These are phyloP conservation scores for Trichoderma asperelloides DNA, from an alignment of 495 filamentous ascomycete species.

Conservation along the genomic window DNA sequence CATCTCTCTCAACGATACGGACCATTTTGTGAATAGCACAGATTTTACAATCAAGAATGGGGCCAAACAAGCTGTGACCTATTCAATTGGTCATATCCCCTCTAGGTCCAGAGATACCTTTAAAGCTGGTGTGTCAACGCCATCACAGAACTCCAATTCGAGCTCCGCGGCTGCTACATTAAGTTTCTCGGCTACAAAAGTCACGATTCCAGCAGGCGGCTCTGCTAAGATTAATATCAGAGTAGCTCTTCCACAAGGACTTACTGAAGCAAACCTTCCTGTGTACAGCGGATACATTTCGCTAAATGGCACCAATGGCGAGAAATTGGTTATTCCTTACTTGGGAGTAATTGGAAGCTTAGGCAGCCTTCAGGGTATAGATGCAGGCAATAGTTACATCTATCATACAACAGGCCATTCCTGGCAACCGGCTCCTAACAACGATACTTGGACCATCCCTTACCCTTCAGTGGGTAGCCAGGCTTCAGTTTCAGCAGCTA, in stretches of 20 bases:
- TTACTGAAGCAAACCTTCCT: slow-evolving; percentile 34
- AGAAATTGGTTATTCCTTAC: slow-evolving; percentile 40
- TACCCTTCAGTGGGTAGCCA: background rate
- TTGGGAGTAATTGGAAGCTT: slow-evolving; percentile 42
- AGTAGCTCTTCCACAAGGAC: slow-evolving; percentile 29
- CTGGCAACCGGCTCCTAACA: background rate
- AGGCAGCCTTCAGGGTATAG: background rate
- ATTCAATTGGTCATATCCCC: slow-evolving; percentile 33
- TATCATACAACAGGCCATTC: background rate
- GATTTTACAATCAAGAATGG: slow-evolving; percentile 46
- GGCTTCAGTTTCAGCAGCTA: background rate
- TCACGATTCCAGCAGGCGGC: slow-evolving; percentile 30
- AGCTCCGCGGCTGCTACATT: slow-evolving; percentile 22
- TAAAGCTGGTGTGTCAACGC: slow-evolving; percentile 18
- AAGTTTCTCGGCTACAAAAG: slow-evolving; percentile 17
- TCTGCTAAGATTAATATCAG: slow-evolving; percentile 32
- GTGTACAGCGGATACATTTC: slow-evolving; percentile 46
- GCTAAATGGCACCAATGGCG: slow-evolving; percentile 39
- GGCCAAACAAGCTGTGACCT: slow-evolving; percentile 36
- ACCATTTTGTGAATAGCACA: slow-evolving; percentile 35
- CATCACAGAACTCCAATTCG: slow-evolving; percentile 28
- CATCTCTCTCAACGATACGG: slow-evolving; percentile 51
- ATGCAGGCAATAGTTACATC: background rate
- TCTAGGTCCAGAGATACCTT: slow-evolving; percentile 38
- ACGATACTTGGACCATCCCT: background rate